These are phyloP conservation scores for Platismatia glauca DNA, from an alignment of 495 filamentous ascomycete genomes.

Conservation along the genomic window DNA sequence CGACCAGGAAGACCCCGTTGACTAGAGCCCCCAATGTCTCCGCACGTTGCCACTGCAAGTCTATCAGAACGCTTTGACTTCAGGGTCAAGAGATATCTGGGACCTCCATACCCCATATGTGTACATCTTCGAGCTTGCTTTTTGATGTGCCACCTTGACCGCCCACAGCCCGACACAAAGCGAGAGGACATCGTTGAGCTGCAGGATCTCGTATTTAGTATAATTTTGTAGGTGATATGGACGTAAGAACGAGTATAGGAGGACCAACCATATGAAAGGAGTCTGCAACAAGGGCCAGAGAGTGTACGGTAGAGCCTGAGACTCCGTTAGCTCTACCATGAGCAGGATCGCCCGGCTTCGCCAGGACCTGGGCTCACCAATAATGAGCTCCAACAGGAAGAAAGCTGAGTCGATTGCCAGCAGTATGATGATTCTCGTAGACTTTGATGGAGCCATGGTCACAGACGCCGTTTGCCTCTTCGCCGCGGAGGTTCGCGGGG, in stretches of 20 bases:
- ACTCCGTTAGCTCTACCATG: conserved; percentile 14
- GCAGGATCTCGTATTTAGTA: conserved; percentile 12
- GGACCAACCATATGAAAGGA: conserved; percentile 85
- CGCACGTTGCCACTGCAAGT: conserved; percentile 81
- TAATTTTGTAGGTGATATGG: neutral
- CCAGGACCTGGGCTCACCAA: conserved; percentile 40
- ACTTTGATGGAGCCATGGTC: conserved; percentile 83
- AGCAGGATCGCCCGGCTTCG: neutral
- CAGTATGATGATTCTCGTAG: conserved; percentile 83
- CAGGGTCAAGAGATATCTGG: neutral
- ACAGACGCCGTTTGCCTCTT: neutral
- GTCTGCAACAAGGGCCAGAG: conserved; percentile 88
- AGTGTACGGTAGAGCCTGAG: conserved; percentile 70
- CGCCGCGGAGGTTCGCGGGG: too few relatives aligned
- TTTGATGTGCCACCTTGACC: conserved; percentile 71
- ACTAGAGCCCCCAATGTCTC: conserved; percentile 92
- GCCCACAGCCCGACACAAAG: conserved; percentile 91
- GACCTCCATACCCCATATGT: conserved; percentile 75
- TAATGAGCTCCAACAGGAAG: conserved; percentile 79
- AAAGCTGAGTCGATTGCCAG: conserved; percentile 82
- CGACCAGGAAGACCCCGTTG: conserved; percentile 95
- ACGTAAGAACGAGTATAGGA: neutral
- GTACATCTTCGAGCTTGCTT: conserved; percentile 74
- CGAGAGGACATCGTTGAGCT: conserved; percentile 95
- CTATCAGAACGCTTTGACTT: conserved; percentile 23